Percentiles rank a stretch among this genome's conserved stretches.
Conservation (phyloP, 2,329 filamentous ascomycete genomes). For the Xylaria sp. region DNA sequence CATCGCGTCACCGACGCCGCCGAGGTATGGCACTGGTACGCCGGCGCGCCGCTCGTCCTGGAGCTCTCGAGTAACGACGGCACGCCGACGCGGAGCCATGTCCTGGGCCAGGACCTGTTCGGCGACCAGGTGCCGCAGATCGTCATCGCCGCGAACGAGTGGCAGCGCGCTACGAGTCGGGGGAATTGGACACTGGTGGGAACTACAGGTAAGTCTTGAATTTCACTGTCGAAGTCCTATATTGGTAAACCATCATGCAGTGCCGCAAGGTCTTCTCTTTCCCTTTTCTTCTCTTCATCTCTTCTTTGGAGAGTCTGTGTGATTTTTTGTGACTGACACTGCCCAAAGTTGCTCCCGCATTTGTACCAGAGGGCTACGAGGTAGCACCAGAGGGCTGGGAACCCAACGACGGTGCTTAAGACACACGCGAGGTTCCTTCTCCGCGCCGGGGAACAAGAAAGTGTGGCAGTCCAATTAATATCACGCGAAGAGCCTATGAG, state of each 20-base stretch:
- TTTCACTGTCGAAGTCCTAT: neutral
- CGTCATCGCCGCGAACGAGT: constrained; percentile 54
- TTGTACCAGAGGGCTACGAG: constrained; percentile 43
- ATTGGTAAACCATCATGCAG: neutral
- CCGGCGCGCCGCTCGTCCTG: constrained; percentile 61
- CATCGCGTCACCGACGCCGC: constrained; percentile 60
- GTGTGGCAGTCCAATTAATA: constrained; percentile 10
- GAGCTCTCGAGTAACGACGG: constrained; percentile 59
- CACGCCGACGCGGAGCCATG: constrained; percentile 48
- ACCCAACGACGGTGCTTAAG: constrained; percentile 34
- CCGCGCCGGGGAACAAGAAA: neutral
- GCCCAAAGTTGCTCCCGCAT: constrained; percentile 45
- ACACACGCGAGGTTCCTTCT: neutral
- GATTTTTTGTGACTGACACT: constrained; percentile 1
- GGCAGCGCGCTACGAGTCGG: constrained; percentile 59
- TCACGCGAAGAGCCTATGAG: neutral
- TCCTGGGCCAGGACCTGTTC: constrained; percentile 59
- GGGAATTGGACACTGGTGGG: constrained; percentile 63
- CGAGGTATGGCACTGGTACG: constrained; percentile 67
- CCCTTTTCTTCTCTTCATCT: neutral
- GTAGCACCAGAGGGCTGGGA: constrained; percentile 45
- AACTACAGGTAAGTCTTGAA: constrained; percentile 46
- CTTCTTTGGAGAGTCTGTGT: constrained; percentile 3
- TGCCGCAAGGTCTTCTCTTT: neutral
- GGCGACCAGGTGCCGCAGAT: constrained; percentile 57